A percentile compares a stretch with the other conserved stretches of the same genome.
These are phyloP conservation scores for Vigna mungo DNA, from an alignment of 306 rosid genomes.

Conservation along the genomic window DNA sequence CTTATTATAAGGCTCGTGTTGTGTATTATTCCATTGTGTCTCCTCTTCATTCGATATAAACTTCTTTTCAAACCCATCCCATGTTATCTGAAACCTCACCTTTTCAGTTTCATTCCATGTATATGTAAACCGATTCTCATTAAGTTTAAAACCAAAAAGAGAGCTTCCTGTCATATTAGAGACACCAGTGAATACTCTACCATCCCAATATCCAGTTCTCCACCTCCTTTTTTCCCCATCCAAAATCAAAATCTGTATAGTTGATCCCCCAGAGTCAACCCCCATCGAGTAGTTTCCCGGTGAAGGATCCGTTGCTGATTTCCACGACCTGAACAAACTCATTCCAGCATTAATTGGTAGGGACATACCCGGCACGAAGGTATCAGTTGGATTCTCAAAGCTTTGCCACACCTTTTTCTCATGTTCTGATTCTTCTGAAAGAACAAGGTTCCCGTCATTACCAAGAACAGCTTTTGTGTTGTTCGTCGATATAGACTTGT, in stretches of 20 bases:
- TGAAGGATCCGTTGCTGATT: slow-evolving; percentile 61
- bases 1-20: slow-evolving; percentile 47
- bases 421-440: background rate
- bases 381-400: slow-evolving; percentile 61
- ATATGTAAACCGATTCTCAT: slow-evolving; percentile 40
- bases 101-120: background rate
- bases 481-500: slow-evolving; percentile 10
- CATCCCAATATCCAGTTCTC: slow-evolving; percentile 81
- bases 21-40: slow-evolving; percentile 46
- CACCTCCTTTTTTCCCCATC: slow-evolving; percentile 57
- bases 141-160: slow-evolving; percentile 53
- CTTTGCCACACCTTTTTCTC: slow-evolving; percentile 55
- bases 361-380: slow-evolving; percentile 69
- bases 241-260: slow-evolving; percentile 67
- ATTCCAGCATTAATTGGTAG: slow-evolving; percentile 25
- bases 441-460: slow-evolving; percentile 55
- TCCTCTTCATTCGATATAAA: slow-evolving; percentile 41
- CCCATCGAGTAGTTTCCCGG: slow-evolving; percentile 61
- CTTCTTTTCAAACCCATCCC: slow-evolving; percentile 64
- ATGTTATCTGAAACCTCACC: slow-evolving; percentile 59
- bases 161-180: slow-evolving; percentile 49
- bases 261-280: slow-evolving; percentile 55
- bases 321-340: slow-evolving; percentile 68
- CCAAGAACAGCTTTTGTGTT: slow-evolving; percentile 44
- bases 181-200: slow-evolving; percentile 56